These are phyloP conservation scores for Sphaerulina populicola DNA, from an alignment of 2,329 filamentous ascomycete species.

Conservation along the genomic window DNA sequence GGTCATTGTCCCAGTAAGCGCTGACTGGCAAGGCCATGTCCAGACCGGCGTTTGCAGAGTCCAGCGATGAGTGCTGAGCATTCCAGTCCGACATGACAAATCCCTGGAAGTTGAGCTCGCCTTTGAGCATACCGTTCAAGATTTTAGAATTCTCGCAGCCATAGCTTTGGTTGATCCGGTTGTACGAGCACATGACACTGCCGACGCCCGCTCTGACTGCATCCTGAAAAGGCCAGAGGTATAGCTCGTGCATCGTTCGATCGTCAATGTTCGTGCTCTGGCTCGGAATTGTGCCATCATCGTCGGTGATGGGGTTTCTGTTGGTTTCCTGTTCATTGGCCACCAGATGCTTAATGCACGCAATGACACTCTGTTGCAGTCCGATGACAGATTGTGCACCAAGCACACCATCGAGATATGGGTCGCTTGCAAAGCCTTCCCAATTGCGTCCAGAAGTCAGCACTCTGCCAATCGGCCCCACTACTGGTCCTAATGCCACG, in stretches of 20 bases:
- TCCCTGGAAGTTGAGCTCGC: constrained; percentile 66
- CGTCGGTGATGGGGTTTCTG: constrained; percentile 36
- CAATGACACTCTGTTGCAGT: constrained; percentile 51
- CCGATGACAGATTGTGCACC: constrained; percentile 47
- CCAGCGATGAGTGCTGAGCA: constrained; percentile 53
- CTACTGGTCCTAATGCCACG: constrained; percentile 58
- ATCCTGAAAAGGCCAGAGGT: constrained; percentile 51
- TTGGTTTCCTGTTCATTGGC: constrained; percentile 45
- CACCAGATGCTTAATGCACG: constrained; percentile 51
- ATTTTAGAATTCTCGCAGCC: constrained; percentile 63
- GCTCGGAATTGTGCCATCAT: constrained; percentile 21
- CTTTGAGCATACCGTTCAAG: constrained; percentile 62
- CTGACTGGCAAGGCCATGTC: constrained; percentile 60
- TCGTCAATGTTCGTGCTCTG: constrained; percentile 52
- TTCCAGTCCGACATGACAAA: constrained; percentile 64
- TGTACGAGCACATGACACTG: constrained; percentile 35
- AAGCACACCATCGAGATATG: constrained; percentile 51
- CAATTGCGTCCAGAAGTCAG: constrained; percentile 61
- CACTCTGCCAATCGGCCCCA: constrained; percentile 62
- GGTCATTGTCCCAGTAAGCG: constrained; percentile 29
- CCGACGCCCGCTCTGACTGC: constrained; percentile 42
- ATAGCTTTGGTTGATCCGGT: constrained; percentile 37
- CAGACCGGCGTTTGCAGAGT: constrained; percentile 53
- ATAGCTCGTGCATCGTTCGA: constrained; percentile 59
- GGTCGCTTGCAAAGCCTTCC: constrained; percentile 66